phyloP scores from a whole-genome alignment of 2,329 filamentous ascomycete genomes.

The Aspergillus sclerotialis region DNA sequence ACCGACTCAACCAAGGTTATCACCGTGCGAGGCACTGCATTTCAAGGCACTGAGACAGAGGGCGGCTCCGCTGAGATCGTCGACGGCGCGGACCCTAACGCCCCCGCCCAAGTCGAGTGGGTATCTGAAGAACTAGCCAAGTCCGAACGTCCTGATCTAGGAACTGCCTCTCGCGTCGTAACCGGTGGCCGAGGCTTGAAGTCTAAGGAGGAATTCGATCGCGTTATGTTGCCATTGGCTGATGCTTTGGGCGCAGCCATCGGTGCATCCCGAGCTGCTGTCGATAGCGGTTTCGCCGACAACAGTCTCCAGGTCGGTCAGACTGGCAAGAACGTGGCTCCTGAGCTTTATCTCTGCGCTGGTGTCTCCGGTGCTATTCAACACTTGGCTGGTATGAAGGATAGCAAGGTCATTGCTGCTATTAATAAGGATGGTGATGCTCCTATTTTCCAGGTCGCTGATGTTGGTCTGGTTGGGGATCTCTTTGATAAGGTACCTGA shows the following conservation, averaged over 20 bases:
- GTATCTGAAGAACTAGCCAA: constrained; percentile 87
- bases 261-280: constrained; percentile 86
- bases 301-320: constrained; percentile 98
- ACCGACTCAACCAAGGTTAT: constrained; percentile 78
- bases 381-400: constrained; percentile 98
- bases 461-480: constrained; percentile 92
- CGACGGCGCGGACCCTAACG: constrained; percentile 77
- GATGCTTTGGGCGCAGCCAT: constrained; percentile 93
- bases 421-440: constrained; percentile 98
- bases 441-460: constrained; percentile 96
- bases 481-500: constrained; percentile 94
- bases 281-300: constrained; percentile 95
- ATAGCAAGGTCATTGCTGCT: constrained; percentile 97
- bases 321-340: constrained; percentile 97
- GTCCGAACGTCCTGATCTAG: constrained; percentile 88
- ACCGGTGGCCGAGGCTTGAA: constrained; percentile 92
- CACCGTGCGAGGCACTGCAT: constrained; percentile 89
- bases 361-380: constrained; percentile 97
- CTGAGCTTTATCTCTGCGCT: constrained; percentile 88
- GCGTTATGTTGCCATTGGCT: constrained; percentile 82
- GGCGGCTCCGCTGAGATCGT: constrained; percentile 70
- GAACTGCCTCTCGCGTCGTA: constrained; percentile 82
- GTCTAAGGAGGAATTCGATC: constrained; percentile 96
- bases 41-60: constrained; percentile 65
- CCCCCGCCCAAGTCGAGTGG: constrained; percentile 71